phyloP scores from a whole-genome alignment of 768 basidiomycete genomes.

The Mycena polygramma region DNA sequence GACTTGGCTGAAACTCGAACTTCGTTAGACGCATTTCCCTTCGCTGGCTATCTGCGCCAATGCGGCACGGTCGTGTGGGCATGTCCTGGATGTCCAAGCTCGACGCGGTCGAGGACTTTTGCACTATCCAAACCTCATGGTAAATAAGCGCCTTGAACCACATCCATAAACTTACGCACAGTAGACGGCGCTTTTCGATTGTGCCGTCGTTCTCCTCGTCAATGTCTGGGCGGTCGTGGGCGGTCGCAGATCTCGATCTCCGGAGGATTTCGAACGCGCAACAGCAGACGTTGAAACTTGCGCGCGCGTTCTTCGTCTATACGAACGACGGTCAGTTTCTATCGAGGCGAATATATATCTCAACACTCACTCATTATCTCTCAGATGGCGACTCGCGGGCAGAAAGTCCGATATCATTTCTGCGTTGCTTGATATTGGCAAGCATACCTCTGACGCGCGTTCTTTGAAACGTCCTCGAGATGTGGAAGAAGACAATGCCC shows the following conservation, averaged over 20 bases:
- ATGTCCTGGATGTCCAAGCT: slow-evolving; percentile 58
- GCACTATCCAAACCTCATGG: slow-evolving; percentile 4
- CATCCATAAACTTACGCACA: neutral
- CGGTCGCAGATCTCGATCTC: slow-evolving; percentile 31
- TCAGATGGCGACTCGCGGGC: slow-evolving; percentile 19
- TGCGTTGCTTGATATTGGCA: slow-evolving; percentile 15
- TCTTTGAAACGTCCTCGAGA: slow-evolving; percentile 15
- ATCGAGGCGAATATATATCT: neutral
- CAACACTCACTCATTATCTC: too few relatives aligned
- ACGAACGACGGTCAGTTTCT: slow-evolving; percentile 18
- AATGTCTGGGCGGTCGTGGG: slow-evolving; percentile 55
- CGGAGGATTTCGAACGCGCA: slow-evolving; percentile 46
- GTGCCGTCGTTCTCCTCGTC: slow-evolving; percentile 56
- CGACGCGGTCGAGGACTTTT: slow-evolving; percentile 43
- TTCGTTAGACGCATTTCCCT: slow-evolving; percentile 44
- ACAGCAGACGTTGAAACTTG: slow-evolving; percentile 55
- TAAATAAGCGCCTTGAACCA: neutral
- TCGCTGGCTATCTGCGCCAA: slow-evolving; percentile 61
- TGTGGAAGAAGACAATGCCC: neutral
- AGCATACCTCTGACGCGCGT: neutral
- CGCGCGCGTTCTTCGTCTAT: slow-evolving; percentile 43
- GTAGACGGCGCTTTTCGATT: slow-evolving; percentile 48
- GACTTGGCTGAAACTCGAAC: neutral
- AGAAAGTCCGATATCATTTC: slow-evolving; percentile 17
- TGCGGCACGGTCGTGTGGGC: slow-evolving; percentile 60